phyloP scores from a whole-genome alignment of 768 basidiomycete genomes.

The Phaeotremella skinneri region DNA sequence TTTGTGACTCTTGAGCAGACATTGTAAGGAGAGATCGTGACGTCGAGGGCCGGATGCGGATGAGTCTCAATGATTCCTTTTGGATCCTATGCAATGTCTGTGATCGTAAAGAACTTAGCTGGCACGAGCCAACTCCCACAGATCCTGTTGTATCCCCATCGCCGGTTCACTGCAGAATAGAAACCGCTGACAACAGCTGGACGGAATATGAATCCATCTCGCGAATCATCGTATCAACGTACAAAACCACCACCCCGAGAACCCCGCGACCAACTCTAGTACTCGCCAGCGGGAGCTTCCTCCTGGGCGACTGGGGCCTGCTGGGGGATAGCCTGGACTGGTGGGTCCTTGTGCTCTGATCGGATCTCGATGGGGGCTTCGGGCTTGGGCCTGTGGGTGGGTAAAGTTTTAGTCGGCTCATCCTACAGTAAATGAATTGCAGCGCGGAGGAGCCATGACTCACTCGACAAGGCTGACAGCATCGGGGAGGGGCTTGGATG shows the following conservation, averaged over 20 bases:
- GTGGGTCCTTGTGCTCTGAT: constrained; percentile 76
- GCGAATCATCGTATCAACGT: neutral
- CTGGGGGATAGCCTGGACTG: constrained; percentile 38
- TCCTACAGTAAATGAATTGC: neutral
- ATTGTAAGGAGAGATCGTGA: no score
- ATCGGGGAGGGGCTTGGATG: constrained; percentile 90
- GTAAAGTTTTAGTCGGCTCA: constrained; percentile 1
- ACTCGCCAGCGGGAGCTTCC: constrained; percentile 15
- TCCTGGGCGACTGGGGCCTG: constrained; percentile 20
- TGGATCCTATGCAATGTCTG: no score
- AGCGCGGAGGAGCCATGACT: constrained; percentile 12
- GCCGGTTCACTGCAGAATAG: no score
- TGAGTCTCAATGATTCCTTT: no score
- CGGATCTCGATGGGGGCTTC: constrained; percentile 84
- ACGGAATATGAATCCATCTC: neutral
- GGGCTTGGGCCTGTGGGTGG: constrained; percentile 62
- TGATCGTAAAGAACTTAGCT: neutral
- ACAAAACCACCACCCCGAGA: neutral
- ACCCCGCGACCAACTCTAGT: neutral
- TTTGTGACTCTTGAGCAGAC: no score
- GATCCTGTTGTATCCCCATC: no score
- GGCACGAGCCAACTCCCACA: neutral
- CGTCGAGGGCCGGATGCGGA: no score
- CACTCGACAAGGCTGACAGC: constrained; percentile 86
- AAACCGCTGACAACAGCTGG: no score